Conservation (phyloP, 2,329 filamentous ascomycete genomes). For the Penicillium capsulatum region DNA sequence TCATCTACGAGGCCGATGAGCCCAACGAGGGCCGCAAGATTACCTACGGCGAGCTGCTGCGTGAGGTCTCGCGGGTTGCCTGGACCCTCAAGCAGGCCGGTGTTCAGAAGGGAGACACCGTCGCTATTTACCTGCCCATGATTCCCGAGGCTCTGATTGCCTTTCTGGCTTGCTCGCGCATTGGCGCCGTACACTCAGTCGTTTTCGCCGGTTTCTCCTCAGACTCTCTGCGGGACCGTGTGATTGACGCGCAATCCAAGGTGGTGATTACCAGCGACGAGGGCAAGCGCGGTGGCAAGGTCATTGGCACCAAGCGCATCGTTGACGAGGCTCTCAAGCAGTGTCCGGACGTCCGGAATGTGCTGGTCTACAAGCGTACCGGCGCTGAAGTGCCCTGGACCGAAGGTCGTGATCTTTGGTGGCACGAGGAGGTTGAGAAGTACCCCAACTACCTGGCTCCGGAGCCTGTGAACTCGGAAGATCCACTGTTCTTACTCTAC, state of each 20-base stretch:
- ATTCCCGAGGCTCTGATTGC: slow-evolving; percentile 92
- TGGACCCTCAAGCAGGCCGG: slow-evolving; percentile 92
- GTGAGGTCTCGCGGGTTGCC: slow-evolving; percentile 82
- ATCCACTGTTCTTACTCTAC: slow-evolving; percentile 95
- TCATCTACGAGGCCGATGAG: slow-evolving; percentile 98
- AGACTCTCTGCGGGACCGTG: slow-evolving; percentile 90
- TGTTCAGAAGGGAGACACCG: slow-evolving; percentile 93
- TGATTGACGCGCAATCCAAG: slow-evolving; percentile 83
- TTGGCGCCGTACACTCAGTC: slow-evolving; percentile 94
- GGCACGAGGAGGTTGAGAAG: slow-evolving; percentile 98
- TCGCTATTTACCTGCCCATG: slow-evolving; percentile 97
- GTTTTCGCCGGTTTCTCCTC: slow-evolving; percentile 97
- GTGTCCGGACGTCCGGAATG: slow-evolving; percentile 80
- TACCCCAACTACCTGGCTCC: slow-evolving; percentile 90
- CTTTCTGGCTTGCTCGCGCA: slow-evolving; percentile 84
- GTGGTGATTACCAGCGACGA: slow-evolving; percentile 97
- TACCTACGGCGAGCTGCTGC: slow-evolving; percentile 87
- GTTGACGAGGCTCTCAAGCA: slow-evolving; percentile 96
- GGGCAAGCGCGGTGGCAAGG: slow-evolving; percentile 94
- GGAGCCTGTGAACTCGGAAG: slow-evolving; percentile 85
- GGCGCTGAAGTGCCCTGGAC: slow-evolving; percentile 91
- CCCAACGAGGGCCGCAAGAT: slow-evolving; percentile 79
- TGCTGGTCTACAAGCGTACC: slow-evolving; percentile 91
- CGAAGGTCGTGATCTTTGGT: slow-evolving; percentile 85
- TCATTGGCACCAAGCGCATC: slow-evolving; percentile 98